phyloP scores from a whole-genome alignment of 345 rosid genomes.

The Luvunga scandens region DNA sequence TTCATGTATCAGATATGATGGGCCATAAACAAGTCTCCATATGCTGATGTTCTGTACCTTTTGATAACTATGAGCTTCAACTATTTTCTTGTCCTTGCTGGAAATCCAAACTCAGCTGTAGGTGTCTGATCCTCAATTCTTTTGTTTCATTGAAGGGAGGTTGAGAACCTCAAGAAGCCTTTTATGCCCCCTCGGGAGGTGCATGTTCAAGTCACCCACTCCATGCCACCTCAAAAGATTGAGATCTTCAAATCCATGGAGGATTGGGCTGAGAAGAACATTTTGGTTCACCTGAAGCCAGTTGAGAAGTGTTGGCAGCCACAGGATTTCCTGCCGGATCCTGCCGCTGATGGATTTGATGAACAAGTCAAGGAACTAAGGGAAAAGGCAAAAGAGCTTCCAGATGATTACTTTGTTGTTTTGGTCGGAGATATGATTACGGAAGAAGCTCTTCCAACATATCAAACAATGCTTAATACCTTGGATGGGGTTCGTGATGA shows the following conservation, averaged over 20 bases:
- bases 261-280: constrained; percentile 76
- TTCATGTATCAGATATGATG: neutral
- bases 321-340: constrained; percentile 85
- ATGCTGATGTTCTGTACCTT: neutral
- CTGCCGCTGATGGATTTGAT: constrained; percentile 73
- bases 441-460: constrained; percentile 61
- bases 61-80: neutral
- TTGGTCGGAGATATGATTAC: constrained; percentile 64
- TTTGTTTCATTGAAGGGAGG: constrained; percentile 51
- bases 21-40: neutral
- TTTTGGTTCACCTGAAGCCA: constrained; percentile 67
- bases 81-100: neutral
- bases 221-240: constrained; percentile 88
- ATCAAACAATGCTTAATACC: constrained; percentile 49
- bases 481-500: constrained; percentile 53
- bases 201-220: constrained; percentile 84
- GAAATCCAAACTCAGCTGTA: neutral
- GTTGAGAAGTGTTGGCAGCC: constrained; percentile 98
- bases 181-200: constrained; percentile 74
- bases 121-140: constrained; percentile 3
- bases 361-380: constrained; percentile 82
- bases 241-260: constrained; percentile 90
- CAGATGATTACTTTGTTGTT: constrained; percentile 75
- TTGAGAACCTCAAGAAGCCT: constrained; percentile 69
- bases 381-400: constrained; percentile 76